Evolutionary conservation across 2,329 filamentous ascomycete genomes (phyloP).

Genomic region (Colletotrichum cuscutae): DNA sequence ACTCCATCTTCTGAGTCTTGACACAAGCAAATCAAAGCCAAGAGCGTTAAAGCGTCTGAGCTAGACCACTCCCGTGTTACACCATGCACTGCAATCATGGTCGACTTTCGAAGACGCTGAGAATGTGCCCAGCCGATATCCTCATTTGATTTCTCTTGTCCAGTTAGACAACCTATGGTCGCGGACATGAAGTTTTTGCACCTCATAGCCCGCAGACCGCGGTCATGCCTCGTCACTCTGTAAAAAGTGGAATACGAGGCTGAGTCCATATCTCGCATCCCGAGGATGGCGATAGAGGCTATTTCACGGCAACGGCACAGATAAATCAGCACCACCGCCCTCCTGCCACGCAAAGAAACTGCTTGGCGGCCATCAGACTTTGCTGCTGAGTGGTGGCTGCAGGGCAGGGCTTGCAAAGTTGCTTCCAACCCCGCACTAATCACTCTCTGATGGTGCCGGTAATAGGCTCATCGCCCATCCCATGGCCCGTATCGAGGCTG

Average conservation of each 20-base stretch:
- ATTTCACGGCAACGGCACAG: background rate
- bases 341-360: background rate
- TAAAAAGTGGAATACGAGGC: background rate
- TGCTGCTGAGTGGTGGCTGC: background rate
- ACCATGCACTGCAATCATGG: background rate
- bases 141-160: background rate
- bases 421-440: conserved; percentile 13
- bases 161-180: background rate
- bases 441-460: background rate
- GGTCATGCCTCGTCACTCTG: background rate
- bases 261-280: background rate
- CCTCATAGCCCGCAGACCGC: background rate
- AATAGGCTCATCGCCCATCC: too few species aligned
- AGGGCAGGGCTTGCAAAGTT: conserved; percentile 6
- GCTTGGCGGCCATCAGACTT: background rate
- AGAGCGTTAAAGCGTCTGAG: background rate
- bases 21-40: background rate
- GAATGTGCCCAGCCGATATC: background rate
- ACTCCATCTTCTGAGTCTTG: background rate
- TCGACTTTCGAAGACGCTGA: background rate
- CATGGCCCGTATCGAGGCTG: conserved; percentile 7
- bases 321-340: background rate
- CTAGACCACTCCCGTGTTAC: background rate
- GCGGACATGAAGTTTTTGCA: background rate
- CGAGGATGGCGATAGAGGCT: conserved; percentile 2